Evolutionary conservation across 179 eudicot species (phyloP), one percentile per base, ranked within the genome.

Genomic region (Spergularia azorica): DNA sequence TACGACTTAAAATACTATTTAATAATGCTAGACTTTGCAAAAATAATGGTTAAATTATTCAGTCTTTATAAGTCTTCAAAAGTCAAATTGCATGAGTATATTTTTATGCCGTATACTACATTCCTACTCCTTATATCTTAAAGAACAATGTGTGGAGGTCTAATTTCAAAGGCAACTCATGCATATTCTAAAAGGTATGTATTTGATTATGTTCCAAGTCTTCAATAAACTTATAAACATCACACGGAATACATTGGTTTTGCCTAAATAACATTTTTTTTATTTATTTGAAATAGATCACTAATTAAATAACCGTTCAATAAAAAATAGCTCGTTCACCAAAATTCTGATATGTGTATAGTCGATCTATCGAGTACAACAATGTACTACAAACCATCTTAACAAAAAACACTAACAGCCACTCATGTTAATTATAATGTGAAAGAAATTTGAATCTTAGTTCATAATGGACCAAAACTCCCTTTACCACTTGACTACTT

Each of bases 1-100:
- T 81, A 52, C 13, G 21, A 17, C 9, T 32, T 26, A 43, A n/a
- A 67, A 57, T 21, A 59, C 2, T 6, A 11, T 58, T 41, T 68
- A 60, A 32, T 67, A 46, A 74, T 67, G 16, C 51, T 51, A 7
- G 26, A 14, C 18, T 46, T 57, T 21, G 26, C 50, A 74, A 41
- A 48, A 61, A 12, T 38, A 26, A 26, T 36, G 20, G 36, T 73
- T 60, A 81, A 15, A 64, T 55, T 57, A 65, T 72, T 46, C 32
- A 56, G 32, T 26, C 32, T 26, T 26, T 26, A 26, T 26, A 73
- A 43, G 62, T 73, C 59, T 43, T 17, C 54, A 16, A 77, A 77
- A 51, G 68, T 67, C 71, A 70, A 74, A 8, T 39, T 55, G 41
- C 16, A 51, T 36, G 32, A 57, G 2, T 39, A 70, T 9, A 73